phyloP scores from a whole-genome alignment of 305 asterid genomes.

The Fraxinus angustifolia region DNA sequence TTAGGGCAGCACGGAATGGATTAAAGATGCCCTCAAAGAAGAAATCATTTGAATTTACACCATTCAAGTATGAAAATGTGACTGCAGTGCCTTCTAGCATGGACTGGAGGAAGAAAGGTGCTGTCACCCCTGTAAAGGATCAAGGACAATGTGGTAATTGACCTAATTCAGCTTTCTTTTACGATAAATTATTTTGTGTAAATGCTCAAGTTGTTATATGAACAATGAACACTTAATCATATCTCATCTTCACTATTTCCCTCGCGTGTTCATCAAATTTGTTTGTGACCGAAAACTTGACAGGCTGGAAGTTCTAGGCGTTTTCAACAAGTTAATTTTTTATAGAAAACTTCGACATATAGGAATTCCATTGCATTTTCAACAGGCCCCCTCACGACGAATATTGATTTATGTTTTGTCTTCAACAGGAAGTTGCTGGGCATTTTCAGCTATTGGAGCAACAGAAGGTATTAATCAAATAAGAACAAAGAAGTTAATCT shows the following conservation, averaged over 20 bases:
- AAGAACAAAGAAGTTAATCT: conserved; percentile 36
- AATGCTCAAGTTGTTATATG: not conserved
- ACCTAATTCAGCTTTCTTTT: not conserved
- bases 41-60: not conserved
- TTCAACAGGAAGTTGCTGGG: conserved; percentile 55
- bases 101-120: conserved; percentile 54
- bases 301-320: not conserved
- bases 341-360: no score
- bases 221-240: not conserved
- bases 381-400: not conserved
- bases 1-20: conserved; percentile 39
- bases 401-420: not conserved
- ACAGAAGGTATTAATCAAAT: conserved; percentile 52
- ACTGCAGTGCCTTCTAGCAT: conserved; percentile 36
- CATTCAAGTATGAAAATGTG: conserved; percentile 43
- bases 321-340: not conserved
- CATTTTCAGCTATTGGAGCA: conserved; percentile 58
- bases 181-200: not conserved
- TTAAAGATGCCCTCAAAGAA: conserved; percentile 17
- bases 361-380: not conserved
- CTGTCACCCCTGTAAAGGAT: conserved; percentile 52
- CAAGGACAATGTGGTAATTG: conserved; percentile 33
- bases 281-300: not conserved
- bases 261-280: not conserved
- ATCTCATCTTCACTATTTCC: not conserved